These are phyloP conservation scores for Aquilaria agallochum DNA, from an alignment of 441 rosid genomes.

Conservation along the genomic window DNA sequence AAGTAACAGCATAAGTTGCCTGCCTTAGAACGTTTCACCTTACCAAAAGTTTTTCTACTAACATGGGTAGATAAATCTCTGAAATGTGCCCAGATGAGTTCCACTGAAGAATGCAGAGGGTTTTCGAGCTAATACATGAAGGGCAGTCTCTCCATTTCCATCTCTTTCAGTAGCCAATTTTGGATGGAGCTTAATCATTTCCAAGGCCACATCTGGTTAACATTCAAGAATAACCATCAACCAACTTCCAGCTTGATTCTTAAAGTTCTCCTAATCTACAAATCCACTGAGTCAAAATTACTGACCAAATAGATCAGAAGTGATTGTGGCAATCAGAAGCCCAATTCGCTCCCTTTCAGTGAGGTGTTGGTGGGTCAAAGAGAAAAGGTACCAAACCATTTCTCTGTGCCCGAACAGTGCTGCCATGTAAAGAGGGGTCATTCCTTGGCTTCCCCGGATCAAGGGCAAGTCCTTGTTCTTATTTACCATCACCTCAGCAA, in stretches of 20 bases:
- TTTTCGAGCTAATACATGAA: not conserved
- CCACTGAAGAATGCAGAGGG: not conserved
- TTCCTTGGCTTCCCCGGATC: slow-evolving; percentile 27
- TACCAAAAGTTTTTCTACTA: not conserved
- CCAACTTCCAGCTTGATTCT: too few species aligned
- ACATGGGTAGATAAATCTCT: not conserved
- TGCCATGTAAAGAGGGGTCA: slow-evolving; percentile 36
- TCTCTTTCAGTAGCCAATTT: not conserved
- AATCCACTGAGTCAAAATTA: not conserved
- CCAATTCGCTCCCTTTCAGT: slow-evolving; percentile 26
- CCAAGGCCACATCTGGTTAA: not conserved
- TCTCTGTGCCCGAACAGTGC: slow-evolving; percentile 35
- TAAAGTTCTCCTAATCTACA: too few species aligned
- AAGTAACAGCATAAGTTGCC: too few species aligned
- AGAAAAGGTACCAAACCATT: slow-evolving; percentile 39
- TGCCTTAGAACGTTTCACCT: too few species aligned
- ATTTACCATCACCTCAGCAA: slow-evolving; percentile 31
- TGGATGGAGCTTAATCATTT: not conserved
- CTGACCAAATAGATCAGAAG: slow-evolving; percentile 29
- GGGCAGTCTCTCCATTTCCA: not conserved
- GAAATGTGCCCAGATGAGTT: not conserved
- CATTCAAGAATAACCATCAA: not conserved
- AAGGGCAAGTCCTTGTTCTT: slow-evolving; percentile 25
- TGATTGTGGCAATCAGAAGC: slow-evolving; percentile 33
- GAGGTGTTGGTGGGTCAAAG: slow-evolving; percentile 27